phyloP scores from a whole-genome alignment of 108 stramenopile species.

The Skeletonema menzelii region DNA sequence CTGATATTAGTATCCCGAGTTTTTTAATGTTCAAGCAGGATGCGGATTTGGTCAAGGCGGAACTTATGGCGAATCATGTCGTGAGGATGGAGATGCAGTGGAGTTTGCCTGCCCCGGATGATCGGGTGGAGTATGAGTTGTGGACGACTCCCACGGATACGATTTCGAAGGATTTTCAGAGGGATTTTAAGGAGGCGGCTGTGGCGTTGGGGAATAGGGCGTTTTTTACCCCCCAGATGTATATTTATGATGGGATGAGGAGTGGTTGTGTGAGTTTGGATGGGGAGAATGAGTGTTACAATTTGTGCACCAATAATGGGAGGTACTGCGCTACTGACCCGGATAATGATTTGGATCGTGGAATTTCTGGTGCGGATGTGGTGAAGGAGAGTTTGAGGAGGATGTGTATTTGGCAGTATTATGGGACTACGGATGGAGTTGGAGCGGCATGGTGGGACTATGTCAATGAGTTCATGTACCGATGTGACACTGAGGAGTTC shows the following conservation, averaged over 20 bases:
- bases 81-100: constrained; percentile 88
- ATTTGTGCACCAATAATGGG: constrained; percentile 92
- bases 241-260: constrained; percentile 83
- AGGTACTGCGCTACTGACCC: constrained; percentile 92
- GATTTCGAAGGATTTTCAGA: constrained; percentile 62
- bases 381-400: constrained; percentile 84
- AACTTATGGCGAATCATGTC: constrained; percentile 52
- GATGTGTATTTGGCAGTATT: constrained; percentile 82
- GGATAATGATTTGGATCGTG: constrained; percentile 71
- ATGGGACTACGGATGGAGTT: constrained; percentile 65
- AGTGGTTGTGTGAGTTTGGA: constrained; percentile 57
- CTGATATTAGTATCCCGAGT: constrained; percentile 90
- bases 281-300: constrained; percentile 61
- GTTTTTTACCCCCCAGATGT: constrained; percentile 89
- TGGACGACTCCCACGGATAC: constrained; percentile 85
- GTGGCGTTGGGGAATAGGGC: constrained; percentile 68
- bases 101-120: constrained; percentile 83
- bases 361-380: constrained; percentile 84
- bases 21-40: constrained; percentile 87
- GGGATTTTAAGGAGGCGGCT: constrained; percentile 75
- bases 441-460: constrained; percentile 90
- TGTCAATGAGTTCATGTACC: constrained; percentile 69
- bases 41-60: constrained; percentile 60
- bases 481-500: constrained; percentile 58
- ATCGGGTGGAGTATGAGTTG: constrained; percentile 85